A percentile compares a stretch with the other conserved stretches of the same genome.
phyloP scores from a whole-genome alignment of 352 stramenopile genomes.

The Pythium plurisporium region DNA sequence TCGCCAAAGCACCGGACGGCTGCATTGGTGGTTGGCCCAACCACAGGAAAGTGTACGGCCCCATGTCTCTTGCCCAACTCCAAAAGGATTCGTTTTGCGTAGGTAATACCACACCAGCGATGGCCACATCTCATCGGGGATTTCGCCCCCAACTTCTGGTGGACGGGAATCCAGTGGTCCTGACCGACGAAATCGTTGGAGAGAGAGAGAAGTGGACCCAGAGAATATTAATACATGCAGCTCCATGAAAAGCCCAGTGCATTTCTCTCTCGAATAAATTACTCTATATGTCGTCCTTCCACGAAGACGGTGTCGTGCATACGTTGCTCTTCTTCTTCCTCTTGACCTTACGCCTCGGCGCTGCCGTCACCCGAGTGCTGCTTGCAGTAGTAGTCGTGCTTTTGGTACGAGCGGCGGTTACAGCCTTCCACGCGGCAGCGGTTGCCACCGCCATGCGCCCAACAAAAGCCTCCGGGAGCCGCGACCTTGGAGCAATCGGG shows the following conservation, averaged over 20 bases:
- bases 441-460: slow-evolving; percentile 74
- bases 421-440: slow-evolving; percentile 61
- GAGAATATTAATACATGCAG: too few relatives aligned
- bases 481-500: slow-evolving; percentile 60
- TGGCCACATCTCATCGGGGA: too few relatives aligned
- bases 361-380: slow-evolving; percentile 31
- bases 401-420: slow-evolving; percentile 71
- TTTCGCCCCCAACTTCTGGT: too few relatives aligned
- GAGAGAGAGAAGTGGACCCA: too few relatives aligned
- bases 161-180: too few relatives aligned
- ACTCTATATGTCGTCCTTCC: slow-evolving; percentile 18
- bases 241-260: not conserved
- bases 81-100: not conserved
- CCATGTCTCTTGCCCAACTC: not conserved
- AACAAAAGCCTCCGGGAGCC: slow-evolving; percentile 64
- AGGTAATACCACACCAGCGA: not conserved
- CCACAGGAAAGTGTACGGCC: not conserved
- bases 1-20: slow-evolving; percentile 23
- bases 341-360: not conserved
- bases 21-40: not conserved
- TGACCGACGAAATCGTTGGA: too few relatives aligned
- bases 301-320: too few relatives aligned
- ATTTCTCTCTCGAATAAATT: slow-evolving; percentile 23
- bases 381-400: slow-evolving; percentile 71
- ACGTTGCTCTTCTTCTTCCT: too few relatives aligned